A percentile compares a stretch with the other conserved stretches of the same genome.
phyloP scores from a whole-genome alignment of 306 rosid species.

The Ormosia semicastrata region DNA sequence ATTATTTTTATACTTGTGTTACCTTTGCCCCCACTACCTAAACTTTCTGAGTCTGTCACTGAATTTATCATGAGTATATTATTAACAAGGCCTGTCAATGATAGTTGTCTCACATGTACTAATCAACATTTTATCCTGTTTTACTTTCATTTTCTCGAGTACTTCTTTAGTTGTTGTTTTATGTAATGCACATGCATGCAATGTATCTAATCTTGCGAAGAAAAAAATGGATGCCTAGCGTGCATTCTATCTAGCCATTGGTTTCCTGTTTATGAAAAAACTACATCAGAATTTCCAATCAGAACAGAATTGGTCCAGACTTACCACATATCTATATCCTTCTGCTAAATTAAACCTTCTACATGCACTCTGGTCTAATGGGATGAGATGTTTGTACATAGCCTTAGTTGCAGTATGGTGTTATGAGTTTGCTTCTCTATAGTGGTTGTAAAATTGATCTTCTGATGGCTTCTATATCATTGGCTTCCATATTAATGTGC shows the following conservation, averaged over 20 bases:
- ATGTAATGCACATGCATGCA: too few species aligned
- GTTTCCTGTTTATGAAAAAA: too few species aligned
- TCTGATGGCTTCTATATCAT: not conserved
- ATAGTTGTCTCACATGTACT: too few species aligned
- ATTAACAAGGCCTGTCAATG: not conserved
- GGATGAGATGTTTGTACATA: not conserved
- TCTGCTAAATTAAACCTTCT: not conserved
- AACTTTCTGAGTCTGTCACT: too few species aligned
- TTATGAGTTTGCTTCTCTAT: not conserved
- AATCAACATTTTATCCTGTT: too few species aligned
- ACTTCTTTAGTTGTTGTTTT: too few species aligned
- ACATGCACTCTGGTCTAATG: not conserved
- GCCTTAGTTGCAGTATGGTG: not conserved
- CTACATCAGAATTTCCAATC: not conserved
- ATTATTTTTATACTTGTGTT: too few species aligned
- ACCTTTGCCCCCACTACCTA: too few species aligned
- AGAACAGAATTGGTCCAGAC: not conserved
- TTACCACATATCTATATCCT: not conserved
- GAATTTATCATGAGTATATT: not conserved
- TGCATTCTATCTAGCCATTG: too few species aligned
- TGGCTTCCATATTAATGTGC: not conserved
- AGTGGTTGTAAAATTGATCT: conserved; percentile 18
- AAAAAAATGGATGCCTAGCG: too few species aligned
- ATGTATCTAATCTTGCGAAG: too few species aligned
- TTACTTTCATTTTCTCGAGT: too few species aligned